Evolutionary conservation across 1,284 basidiomycete species (phyloP), one percentile per base, ranked within the genome.

Genomic region (Gomphus bonarii): DNA sequence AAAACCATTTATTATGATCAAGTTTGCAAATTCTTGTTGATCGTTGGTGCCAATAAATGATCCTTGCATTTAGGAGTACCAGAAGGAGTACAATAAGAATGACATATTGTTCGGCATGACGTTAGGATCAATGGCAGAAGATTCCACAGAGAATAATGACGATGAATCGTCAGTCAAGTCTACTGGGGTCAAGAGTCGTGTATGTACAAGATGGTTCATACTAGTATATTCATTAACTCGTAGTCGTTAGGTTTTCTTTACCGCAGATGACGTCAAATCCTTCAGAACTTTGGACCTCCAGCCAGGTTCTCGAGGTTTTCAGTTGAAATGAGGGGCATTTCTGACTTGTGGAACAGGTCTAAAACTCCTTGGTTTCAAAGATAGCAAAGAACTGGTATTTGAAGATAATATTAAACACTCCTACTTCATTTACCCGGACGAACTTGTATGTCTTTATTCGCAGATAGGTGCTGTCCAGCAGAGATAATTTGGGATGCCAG

Each of bases 401-500:
- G 85, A 93, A 68, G 91, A 97, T 67, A 95, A 95, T 63, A 73
- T 97, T 64, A 95, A 93, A 66, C 93, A 97, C 69, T 84, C 92
- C 0, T 73, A 83, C 54, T 99, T 99, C 66, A 82, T 99, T 60
- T 93, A 94, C 68, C 97, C 95, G 0, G 88, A 95, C 63, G 95
- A 99, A 67, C 73, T 80, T 68, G 91, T 91, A 60, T 58, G 78
- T 65, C 20, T 16, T 16, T 40, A n/a, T 40, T 10, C 12, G 46
- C 47, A 4, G 33, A 35, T 38, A 54, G 30, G 28, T 52, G 12
- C 31, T 25, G 16, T 3, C 25, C 44, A 42, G 8, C 20, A 35
- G 16, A 33, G 57, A 30, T 43, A 31, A 52, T 5, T 20, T 53
- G 25, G 2, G 38, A 49, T 30, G 52, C 52, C 62, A 93, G 88